Conservation (phyloP, 106 monocot genomes). For the Agapanthus africanus region DNA sequence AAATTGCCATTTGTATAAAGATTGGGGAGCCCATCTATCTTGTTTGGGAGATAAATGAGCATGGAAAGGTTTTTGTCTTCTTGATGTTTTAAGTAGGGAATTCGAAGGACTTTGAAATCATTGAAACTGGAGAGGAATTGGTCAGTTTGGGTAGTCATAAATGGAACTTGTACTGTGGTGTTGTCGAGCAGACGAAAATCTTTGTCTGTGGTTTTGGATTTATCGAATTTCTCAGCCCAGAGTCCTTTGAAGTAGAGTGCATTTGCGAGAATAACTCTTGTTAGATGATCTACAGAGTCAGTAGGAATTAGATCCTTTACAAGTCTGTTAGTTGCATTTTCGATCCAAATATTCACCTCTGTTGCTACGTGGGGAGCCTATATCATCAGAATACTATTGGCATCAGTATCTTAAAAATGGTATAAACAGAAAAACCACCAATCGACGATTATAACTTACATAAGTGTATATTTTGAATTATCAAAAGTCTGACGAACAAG, state of each 20-base stretch:
- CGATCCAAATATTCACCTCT: slow-evolving; percentile 17
- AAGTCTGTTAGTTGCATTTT: slow-evolving; percentile 6
- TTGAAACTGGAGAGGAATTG: slow-evolving; percentile 7
- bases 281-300: neutral
- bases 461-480: too few relatives aligned
- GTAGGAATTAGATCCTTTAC: slow-evolving; percentile 18
- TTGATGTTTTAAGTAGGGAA: slow-evolving; percentile 9
- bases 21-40: slow-evolving; percentile 7
- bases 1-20: neutral
- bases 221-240: slow-evolving; percentile 20
- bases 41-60: slow-evolving; percentile 27
- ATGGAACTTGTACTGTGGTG: slow-evolving; percentile 11
- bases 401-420: neutral
- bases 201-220: neutral
- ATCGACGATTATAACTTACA: too few relatives aligned
- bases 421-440: too few relatives aligned
- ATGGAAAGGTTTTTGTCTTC: slow-evolving; percentile 15
- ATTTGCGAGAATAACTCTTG: slow-evolving; percentile 16
- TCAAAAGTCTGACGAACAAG: too few relatives aligned
- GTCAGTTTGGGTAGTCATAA: slow-evolving; percentile 15
- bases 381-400: neutral
- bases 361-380: neutral
- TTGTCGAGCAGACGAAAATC: slow-evolving; percentile 22
- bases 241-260: slow-evolving; percentile 33
- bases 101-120: slow-evolving; percentile 21